Evolutionary conservation across 306 rosid species (phyloP).

Genomic region (Hippophae gyantsensis): DNA sequence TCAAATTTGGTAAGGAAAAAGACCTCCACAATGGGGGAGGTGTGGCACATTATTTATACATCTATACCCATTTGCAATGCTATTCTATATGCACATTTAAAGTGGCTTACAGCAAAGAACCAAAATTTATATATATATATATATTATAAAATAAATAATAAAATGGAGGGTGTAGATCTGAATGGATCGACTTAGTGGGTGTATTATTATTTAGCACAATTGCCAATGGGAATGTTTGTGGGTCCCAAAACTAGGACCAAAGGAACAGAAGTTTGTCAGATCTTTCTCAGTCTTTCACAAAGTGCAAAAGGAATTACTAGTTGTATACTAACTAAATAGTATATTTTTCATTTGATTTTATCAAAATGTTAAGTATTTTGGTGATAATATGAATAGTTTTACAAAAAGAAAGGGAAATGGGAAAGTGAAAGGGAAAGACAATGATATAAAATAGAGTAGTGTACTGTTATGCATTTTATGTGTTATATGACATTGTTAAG

Average conservation of each 20-base stretch:
- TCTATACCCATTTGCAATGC: too few species aligned
- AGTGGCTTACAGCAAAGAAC: constrained; percentile 38
- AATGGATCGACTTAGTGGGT: constrained; percentile 37
- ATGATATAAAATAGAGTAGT: background rate
- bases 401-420: constrained; percentile 11
- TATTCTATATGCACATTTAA: background rate
- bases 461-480: too few species aligned
- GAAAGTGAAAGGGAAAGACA: constrained; percentile 40
- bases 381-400: background rate
- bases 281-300: constrained; percentile 14
- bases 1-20: constrained; percentile 12
- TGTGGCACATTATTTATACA: background rate
- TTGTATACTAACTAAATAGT: too few species aligned
- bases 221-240: constrained; percentile 53
- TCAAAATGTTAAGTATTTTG: too few species aligned
- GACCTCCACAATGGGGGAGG: constrained; percentile 11
- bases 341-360: too few species aligned
- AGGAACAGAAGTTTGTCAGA: constrained; percentile 32
- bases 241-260: constrained; percentile 28
- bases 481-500: too few species aligned
- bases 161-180: constrained; percentile 18
- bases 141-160: background rate
- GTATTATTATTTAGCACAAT: constrained; percentile 52
- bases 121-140: background rate
- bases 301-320: too few species aligned